Evolutionary conservation across 768 basidiomycete genomes (phyloP).

Genomic region (Phylloporus sp.): DNA sequence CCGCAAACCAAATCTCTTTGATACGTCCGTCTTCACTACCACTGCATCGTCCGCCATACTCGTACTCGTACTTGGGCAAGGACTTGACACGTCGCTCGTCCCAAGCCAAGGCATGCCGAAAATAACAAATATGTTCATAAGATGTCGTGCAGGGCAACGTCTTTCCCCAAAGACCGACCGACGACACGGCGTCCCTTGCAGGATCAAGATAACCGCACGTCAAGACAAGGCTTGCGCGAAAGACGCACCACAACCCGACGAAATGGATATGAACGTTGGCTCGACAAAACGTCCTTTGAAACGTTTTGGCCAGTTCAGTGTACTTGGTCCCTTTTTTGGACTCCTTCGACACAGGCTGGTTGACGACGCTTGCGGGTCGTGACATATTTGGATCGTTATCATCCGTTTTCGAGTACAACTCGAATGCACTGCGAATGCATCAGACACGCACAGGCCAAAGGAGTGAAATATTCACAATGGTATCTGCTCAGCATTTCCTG

Average conservation of each 20-base stretch:
- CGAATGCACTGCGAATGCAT: constrained; percentile 32
- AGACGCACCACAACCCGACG: constrained; percentile 39
- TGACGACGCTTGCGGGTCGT: constrained; percentile 11
- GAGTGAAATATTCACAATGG: constrained; percentile 28
- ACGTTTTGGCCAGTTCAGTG: constrained; percentile 22
- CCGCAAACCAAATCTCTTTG: too few species aligned
- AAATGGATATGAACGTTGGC: constrained; percentile 37
- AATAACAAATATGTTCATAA: constrained; percentile 35
- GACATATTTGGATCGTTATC: constrained; percentile 13
- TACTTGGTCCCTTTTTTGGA: constrained; percentile 13
- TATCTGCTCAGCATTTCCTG: constrained; percentile 38
- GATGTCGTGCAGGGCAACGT: constrained; percentile 32
- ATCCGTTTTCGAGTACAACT: constrained; percentile 31
- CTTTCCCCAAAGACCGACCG: constrained; percentile 35
- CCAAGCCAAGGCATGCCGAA: constrained; percentile 44
- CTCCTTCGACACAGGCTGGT: constrained; percentile 1
- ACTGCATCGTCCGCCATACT: constrained; percentile 23
- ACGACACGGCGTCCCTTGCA: constrained; percentile 45
- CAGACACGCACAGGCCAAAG: background rate
- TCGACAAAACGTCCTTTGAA: constrained; percentile 36
- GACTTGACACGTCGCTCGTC: constrained; percentile 47
- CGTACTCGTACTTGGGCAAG: constrained; percentile 42
- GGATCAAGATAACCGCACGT: background rate
- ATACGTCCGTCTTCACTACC: too few species aligned
- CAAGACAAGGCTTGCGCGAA: background rate